Evolutionary conservation across 352 stramenopile genomes (phyloP).

Genomic region (Blastocystis sp.): DNA sequence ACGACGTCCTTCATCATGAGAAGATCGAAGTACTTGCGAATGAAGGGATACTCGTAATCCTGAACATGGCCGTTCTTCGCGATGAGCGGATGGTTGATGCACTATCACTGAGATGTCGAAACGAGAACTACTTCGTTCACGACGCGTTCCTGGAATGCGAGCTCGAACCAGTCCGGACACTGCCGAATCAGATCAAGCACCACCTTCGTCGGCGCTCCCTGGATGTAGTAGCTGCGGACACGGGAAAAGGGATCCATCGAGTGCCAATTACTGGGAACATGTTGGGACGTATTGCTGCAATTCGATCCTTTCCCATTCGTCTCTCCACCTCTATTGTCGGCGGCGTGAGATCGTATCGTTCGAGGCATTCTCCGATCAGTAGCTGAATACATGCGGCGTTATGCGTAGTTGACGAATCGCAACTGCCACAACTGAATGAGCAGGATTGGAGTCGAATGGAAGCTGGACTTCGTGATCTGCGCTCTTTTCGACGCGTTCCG

Average conservation of each 20-base stretch:
- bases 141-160: constrained; percentile 51
- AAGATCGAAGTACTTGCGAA: constrained; percentile 47
- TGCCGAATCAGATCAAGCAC: constrained; percentile 5
- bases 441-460: constrained; percentile 29
- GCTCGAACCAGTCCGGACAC: constrained; percentile 37
- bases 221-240: constrained; percentile 18
- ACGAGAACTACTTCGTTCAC: constrained; percentile 27
- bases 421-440: background rate
- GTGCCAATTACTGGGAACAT: background rate
- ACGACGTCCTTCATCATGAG: constrained; percentile 52
- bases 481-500: background rate
- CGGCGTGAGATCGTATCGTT: constrained; percentile 15
- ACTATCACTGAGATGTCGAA: background rate
- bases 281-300: background rate
- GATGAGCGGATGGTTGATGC: constrained; percentile 64
- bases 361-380: constrained; percentile 8
- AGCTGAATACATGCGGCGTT: background rate
- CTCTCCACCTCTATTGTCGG: background rate
- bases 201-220: constrained; percentile 9
- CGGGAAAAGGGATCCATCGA: constrained; percentile 36
- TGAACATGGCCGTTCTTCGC: constrained; percentile 53
- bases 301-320: background rate
- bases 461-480: background rate
- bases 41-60: constrained; percentile 44
- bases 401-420: constrained; percentile 23